Evolutionary conservation across 208 protist species (phyloP).

Genomic region (Wallacemonas collosoma): DNA sequence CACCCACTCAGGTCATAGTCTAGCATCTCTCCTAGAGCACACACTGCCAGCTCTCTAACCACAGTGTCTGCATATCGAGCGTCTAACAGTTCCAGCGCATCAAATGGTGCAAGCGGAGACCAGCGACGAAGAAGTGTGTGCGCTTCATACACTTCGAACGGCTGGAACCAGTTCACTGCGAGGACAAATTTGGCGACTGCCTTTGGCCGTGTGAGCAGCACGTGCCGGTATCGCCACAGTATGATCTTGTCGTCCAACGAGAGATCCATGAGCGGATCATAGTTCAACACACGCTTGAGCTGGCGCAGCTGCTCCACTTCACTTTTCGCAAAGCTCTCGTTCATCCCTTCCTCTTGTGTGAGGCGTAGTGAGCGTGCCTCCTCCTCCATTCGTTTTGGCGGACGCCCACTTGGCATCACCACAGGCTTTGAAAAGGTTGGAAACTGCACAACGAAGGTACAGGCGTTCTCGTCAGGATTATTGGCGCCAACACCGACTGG

Average conservation of each 20-base stretch:
- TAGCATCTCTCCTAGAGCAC: conserved; percentile 52
- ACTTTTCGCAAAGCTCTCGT: conserved; percentile 32
- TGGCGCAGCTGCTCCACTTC: conserved; percentile 59
- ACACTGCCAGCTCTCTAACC: conserved; percentile 75
- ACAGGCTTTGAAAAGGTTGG: conserved; percentile 51
- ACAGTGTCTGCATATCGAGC: conserved; percentile 60
- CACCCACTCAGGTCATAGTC: conserved; percentile 76
- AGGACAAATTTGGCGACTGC: conserved; percentile 79
- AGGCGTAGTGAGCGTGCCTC: conserved; percentile 20
- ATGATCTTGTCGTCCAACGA: conserved; percentile 60
- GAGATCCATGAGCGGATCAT: conserved; percentile 64
- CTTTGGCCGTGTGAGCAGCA: conserved; percentile 49
- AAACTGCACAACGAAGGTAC: conserved; percentile 39
- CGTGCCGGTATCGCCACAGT: conserved; percentile 71
- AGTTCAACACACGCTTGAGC: conserved; percentile 53
- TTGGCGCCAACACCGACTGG: conserved; percentile 37
- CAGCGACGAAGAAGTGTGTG: conserved; percentile 58
- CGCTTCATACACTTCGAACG: conserved; percentile 62
- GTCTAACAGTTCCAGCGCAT: conserved; percentile 84
- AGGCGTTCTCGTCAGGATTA: conserved; percentile 39
- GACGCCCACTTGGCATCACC: conserved; percentile 49
- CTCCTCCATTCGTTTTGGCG: conserved; percentile 33
- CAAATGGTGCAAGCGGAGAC: conserved; percentile 52
- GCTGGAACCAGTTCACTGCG: conserved; percentile 68
- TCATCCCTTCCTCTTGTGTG: conserved; percentile 25